Evolutionary conservation across 352 stramenopile genomes (phyloP).

Genomic region (Phytophthora idaei): DNA sequence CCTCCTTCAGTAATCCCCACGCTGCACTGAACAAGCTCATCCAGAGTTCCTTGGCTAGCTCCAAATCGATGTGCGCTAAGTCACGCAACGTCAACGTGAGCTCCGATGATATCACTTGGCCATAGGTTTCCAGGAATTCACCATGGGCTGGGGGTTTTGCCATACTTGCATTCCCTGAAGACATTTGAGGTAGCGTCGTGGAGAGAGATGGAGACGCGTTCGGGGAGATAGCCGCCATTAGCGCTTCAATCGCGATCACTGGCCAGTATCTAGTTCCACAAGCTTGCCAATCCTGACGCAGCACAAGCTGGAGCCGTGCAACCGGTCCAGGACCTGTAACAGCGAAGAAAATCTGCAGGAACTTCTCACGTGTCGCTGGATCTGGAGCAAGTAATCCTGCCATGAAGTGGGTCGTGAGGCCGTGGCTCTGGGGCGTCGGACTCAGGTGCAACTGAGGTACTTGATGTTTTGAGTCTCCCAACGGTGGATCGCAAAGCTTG

Average conservation of each 20-base stretch:
- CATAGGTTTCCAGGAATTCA: slow-evolving; percentile 39
- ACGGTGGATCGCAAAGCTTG: slow-evolving; percentile 66
- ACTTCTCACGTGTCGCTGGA: slow-evolving; percentile 62
- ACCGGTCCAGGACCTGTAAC: slow-evolving; percentile 47
- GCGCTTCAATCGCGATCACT: slow-evolving; percentile 75
- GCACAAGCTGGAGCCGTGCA: slow-evolving; percentile 63
- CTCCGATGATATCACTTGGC: slow-evolving; percentile 40
- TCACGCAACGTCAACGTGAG: slow-evolving; percentile 63
- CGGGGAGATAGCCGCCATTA: slow-evolving; percentile 58
- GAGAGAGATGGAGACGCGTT: slow-evolving; percentile 22
- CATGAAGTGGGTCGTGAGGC: slow-evolving; percentile 81
- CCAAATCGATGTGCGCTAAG: slow-evolving; percentile 81
- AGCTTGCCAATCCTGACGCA: slow-evolving; percentile 89
- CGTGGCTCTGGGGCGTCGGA: slow-evolving; percentile 62
- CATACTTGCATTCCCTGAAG: neutral
- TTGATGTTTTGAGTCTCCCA: slow-evolving; percentile 58
- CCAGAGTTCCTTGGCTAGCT: slow-evolving; percentile 87
- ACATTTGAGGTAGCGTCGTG: neutral
- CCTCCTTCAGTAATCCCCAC: slow-evolving; percentile 53
- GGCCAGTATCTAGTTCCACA: slow-evolving; percentile 87
- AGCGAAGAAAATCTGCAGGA: slow-evolving; percentile 75
- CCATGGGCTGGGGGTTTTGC: slow-evolving; percentile 22
- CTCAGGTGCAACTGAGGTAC: slow-evolving; percentile 70
- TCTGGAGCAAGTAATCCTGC: slow-evolving; percentile 80
- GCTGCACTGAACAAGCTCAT: slow-evolving; percentile 71